phyloP scores from a whole-genome alignment of 306 rosid species.

The Astragalus membranaceus region DNA sequence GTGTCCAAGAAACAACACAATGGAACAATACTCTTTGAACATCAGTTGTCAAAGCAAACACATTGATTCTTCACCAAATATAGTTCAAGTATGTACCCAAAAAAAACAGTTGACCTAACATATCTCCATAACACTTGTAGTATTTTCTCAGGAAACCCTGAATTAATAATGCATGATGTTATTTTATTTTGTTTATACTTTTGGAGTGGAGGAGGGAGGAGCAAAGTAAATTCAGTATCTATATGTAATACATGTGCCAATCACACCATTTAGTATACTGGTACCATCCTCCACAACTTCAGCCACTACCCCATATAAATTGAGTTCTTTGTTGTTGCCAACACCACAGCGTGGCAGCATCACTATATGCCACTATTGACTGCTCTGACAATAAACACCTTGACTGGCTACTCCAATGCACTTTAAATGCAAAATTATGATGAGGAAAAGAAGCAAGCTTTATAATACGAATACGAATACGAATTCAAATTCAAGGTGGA shows the following conservation, averaged over 20 bases:
- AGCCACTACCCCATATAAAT: neutral
- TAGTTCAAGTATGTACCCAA: neutral
- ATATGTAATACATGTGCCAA: neutral
- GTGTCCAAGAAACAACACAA: neutral
- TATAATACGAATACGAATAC: too few species aligned
- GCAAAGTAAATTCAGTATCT: neutral
- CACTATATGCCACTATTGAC: neutral
- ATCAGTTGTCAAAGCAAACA: constrained; percentile 7
- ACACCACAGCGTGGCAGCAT: neutral
- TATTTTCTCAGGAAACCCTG: neutral
- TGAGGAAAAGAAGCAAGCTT: neutral
- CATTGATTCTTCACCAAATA: neutral
- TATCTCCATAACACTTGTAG: neutral
- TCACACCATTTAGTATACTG: neutral
- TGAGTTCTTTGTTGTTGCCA: neutral
- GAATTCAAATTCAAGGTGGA: neutral
- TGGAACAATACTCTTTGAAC: neutral
- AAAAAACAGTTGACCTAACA: neutral
- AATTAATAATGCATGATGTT: neutral
- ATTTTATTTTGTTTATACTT: neutral
- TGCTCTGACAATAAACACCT: neutral
- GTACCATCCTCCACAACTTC: neutral
- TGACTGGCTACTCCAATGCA: neutral
- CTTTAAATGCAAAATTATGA: neutral
- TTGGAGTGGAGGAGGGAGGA: neutral